Evolutionary conservation across 306 rosid species (phyloP).

Genomic region (Trifolium fragiferum): DNA sequence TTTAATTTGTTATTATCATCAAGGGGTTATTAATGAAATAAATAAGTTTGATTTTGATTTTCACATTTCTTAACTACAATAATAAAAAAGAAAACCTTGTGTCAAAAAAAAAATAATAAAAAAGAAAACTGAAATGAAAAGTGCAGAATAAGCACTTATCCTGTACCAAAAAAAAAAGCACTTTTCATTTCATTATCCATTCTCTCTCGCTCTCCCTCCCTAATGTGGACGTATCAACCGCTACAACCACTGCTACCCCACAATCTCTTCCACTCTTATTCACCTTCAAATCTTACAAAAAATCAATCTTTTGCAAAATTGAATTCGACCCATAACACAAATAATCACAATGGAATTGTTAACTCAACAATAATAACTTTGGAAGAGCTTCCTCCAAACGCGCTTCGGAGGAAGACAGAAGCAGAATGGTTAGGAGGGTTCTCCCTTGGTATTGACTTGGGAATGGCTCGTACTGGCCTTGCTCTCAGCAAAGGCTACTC

Average conservation of each 20-base stretch:
- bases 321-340: background rate
- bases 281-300: background rate
- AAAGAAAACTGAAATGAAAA: too few relatives aligned
- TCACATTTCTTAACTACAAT: too few relatives aligned
- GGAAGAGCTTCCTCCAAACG: slow-evolving; percentile 78
- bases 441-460: slow-evolving; percentile 87
- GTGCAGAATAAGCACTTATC: too few relatives aligned
- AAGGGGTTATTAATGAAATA: too few relatives aligned
- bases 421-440: slow-evolving; percentile 87
- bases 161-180: background rate
- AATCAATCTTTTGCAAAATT: slow-evolving; percentile 15
- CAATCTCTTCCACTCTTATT: slow-evolving; percentile 7
- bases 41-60: too few relatives aligned
- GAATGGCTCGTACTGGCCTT: slow-evolving; percentile 81
- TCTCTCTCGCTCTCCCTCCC: background rate
- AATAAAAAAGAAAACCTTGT: too few relatives aligned
- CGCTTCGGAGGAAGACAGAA: slow-evolving; percentile 66
- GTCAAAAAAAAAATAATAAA: too few relatives aligned
- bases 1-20: too few relatives aligned
- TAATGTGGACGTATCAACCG: slow-evolving; percentile 41
- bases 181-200: background rate
- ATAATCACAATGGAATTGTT: background rate
- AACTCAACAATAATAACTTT: slow-evolving; percentile 40
- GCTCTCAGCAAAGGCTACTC: slow-evolving; percentile 90
- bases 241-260: slow-evolving; percentile 27